Conservation (phyloP, 768 basidiomycete genomes). For the Lepiota brunneoincarnata region DNA sequence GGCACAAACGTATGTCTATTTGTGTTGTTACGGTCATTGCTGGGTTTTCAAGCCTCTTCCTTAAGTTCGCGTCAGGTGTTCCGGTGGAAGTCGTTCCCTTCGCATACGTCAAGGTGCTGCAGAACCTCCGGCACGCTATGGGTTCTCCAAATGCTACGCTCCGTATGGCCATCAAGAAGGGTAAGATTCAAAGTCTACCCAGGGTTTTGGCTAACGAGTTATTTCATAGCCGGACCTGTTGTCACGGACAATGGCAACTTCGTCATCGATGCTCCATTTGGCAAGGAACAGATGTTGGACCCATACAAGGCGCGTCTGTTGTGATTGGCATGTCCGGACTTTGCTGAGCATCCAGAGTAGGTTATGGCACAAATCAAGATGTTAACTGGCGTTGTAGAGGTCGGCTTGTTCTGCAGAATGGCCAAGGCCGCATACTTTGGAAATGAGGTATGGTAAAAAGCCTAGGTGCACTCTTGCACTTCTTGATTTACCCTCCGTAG, state of each 20-base stretch:
- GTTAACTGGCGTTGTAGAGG: conserved; percentile 98
- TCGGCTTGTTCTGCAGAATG: conserved; percentile 93
- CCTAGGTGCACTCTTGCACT: background rate
- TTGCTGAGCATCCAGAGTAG: conserved; percentile 32
- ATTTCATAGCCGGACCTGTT: conserved; percentile 77
- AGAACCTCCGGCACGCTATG: conserved; percentile 57
- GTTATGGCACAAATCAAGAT: conserved; percentile 83
- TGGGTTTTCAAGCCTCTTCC: background rate
- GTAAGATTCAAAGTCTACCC: conserved; percentile 19
- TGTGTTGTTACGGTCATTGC: background rate
- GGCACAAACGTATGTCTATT: conserved; percentile 70
- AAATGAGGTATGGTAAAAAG: conserved; percentile 62
- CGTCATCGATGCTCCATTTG: conserved; percentile 94
- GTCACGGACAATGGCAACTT: conserved; percentile 98
- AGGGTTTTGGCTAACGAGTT: background rate
- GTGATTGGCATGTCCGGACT: background rate
- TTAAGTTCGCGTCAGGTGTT: conserved; percentile 81
- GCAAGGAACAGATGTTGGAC: conserved; percentile 60
- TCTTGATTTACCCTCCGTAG: conserved; percentile 27
- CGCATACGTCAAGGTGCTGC: conserved; percentile 86
- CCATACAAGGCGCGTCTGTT: conserved; percentile 51
- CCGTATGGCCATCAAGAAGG: conserved; percentile 89
- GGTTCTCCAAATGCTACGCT: conserved; percentile 73
- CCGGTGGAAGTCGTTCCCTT: conserved; percentile 98
- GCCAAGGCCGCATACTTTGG: conserved; percentile 97